Evolutionary conservation across 2,329 filamentous ascomycete species (phyloP), one percentile per base, ranked within the genome.

Genomic region (Westerdykella aurantiaca): DNA sequence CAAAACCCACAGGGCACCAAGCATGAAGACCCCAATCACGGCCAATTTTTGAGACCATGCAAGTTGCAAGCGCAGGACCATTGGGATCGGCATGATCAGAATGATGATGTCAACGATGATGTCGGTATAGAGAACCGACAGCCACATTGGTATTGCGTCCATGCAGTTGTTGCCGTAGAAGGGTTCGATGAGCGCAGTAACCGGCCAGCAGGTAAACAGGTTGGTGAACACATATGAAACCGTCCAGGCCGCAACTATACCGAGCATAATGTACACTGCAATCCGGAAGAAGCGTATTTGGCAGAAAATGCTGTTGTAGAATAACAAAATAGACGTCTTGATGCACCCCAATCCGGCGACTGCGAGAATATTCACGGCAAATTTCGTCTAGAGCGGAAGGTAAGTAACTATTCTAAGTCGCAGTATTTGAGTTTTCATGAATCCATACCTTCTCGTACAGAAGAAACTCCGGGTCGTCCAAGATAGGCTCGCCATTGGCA

Each of bases 241-340:
- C 5, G 55, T 56, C 58, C 58, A 62, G 34, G 41, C 40, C 17
- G 57, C 41, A 7, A 60, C 53, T 13, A 55, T 46, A 3, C 34
- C 52, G 23, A 58, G 51, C 18, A 54, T 49, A 14, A 43, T n/a
- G 31, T 53, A 53, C 17, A 64, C 51, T 6, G 44, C 43, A 7
- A 58, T 47, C 11, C 49, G 50, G 37, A 55, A 56, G 17, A 49
- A 56, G 31, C 37, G 50, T 7, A 54, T 47, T 6, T 49, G 44
- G 25, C 9, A 29, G 41, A 64, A 59, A 22, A 64, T 60, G 34
- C 56, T 56, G 34, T 55, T 58, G 46, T 62, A 62, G 29, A 61
- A 51, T 18, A 63, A 41, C 10, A 64, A 46, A 31, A 64, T 59
- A 17, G 59, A 63, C 11, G 55, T 47, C 34, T 64, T 64, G 48